phyloP scores from a whole-genome alignment of 1,284 basidiomycete species.

The Trichosporon ovoides region DNA sequence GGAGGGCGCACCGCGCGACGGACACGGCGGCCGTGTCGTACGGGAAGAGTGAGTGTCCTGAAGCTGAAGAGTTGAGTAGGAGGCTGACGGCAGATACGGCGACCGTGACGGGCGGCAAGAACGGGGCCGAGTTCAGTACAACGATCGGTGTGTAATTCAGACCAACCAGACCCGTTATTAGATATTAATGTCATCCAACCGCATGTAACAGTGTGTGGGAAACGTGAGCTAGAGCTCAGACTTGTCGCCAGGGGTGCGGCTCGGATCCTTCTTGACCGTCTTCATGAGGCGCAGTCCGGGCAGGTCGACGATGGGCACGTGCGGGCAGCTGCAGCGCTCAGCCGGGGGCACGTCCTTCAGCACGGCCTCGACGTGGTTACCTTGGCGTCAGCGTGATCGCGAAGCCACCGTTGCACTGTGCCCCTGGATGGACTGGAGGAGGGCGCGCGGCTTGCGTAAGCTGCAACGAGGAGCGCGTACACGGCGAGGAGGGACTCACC shows the following conservation, averaged over 20 bases:
- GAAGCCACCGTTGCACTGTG: not conserved
- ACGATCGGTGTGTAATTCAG: not conserved
- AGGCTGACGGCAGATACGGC: not conserved
- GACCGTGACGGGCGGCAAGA: not conserved
- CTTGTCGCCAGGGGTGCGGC: not conserved
- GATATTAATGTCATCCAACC: not conserved
- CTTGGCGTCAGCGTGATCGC: constrained; percentile 16
- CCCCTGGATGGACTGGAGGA: not conserved
- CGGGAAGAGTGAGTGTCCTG: not conserved
- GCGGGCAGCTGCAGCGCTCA: constrained; percentile 41
- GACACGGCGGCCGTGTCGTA: not conserved
- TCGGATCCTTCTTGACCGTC: constrained; percentile 3
- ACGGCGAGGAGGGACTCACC: constrained; percentile 31
- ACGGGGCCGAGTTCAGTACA: not conserved
- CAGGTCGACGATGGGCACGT: constrained; percentile 28
- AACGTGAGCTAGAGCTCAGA: not conserved
- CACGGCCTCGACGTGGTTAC: constrained; percentile 44
- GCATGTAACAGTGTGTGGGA: not conserved
- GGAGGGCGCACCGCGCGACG: not conserved
- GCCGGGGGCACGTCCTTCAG: constrained; percentile 23
- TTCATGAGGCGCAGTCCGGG: constrained; percentile 3
- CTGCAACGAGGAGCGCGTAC: not conserved
- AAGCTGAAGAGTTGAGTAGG: not conserved
- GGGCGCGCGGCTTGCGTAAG: constrained; percentile 4
- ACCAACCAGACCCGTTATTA: not conserved